These are phyloP conservation scores for Syzygium aromaticum DNA, from an alignment of 345 rosid genomes.

Conservation along the genomic window DNA sequence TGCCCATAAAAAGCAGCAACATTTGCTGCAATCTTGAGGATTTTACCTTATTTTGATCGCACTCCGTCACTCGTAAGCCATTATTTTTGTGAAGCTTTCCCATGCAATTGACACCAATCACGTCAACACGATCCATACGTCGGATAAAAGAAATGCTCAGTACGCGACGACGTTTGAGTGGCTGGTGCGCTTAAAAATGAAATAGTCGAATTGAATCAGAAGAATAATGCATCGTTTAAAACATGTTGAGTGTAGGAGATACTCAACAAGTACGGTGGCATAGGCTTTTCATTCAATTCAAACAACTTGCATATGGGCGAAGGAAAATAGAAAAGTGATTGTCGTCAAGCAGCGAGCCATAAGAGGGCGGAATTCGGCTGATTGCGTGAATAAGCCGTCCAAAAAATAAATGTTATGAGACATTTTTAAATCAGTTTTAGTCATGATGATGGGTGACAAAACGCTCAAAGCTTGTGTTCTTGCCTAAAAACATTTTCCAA, in stretches of 20 bases:
- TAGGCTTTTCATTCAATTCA: neutral
- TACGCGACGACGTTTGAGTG: neutral
- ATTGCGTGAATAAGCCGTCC: neutral
- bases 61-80: neutral
- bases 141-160: neutral
- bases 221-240: neutral
- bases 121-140: neutral
- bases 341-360: neutral
- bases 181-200: neutral
- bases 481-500: neutral
- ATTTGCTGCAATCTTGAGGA: too few relatives aligned
- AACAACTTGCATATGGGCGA: neutral
- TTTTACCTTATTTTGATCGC: neutral
- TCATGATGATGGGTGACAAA: neutral
- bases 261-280: neutral
- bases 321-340: neutral
- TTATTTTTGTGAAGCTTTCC: neutral
- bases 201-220: neutral
- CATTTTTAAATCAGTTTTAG: neutral
- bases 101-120: neutral
- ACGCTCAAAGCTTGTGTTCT: neutral
- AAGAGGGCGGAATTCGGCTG: neutral
- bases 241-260: neutral
- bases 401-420: neutral
- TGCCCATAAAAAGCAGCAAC: too few relatives aligned